These are phyloP conservation scores for Hypoxylon sp. DNA, from an alignment of 2,329 filamentous ascomycete species.

Conservation along the genomic window DNA sequence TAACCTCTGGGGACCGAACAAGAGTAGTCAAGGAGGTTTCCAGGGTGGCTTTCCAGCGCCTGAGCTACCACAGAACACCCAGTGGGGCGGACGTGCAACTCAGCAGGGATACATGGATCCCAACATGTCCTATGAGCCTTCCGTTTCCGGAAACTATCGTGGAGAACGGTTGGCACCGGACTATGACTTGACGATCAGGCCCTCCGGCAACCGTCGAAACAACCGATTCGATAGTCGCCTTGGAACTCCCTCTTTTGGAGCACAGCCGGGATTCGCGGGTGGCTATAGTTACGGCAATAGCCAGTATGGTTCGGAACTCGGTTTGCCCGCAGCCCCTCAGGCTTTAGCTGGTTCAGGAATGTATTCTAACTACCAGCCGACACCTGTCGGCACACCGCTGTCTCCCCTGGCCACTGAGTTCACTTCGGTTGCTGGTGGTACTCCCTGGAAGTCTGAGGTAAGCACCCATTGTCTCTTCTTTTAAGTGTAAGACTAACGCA, in stretches of 20 bases:
- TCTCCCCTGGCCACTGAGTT: conserved; percentile 83
- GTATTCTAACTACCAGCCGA: conserved; percentile 49
- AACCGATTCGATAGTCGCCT: conserved; percentile 62
- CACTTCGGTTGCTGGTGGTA: conserved; percentile 64
- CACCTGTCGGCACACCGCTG: conserved; percentile 67
- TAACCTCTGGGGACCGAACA: conserved; percentile 68
- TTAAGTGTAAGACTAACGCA: conserved; percentile 45
- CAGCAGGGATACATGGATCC: conserved; percentile 59
- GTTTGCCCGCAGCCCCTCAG: conserved; percentile 51
- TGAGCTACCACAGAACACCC: conserved; percentile 56
- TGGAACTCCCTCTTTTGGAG: conserved; percentile 50
- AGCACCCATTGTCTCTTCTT: conserved; percentile 41
- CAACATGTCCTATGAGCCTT: conserved; percentile 52
- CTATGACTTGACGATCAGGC: conserved; percentile 62
- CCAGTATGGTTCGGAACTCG: conserved; percentile 56
- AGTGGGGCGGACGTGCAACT: conserved; percentile 63
- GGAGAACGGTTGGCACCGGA: conserved; percentile 64
- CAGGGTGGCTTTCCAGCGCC: conserved; percentile 49
- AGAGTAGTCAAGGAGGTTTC: conserved; percentile 52
- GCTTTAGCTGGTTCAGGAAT: conserved; percentile 54
- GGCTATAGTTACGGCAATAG: conserved; percentile 53
- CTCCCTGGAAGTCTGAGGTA: conserved; percentile 69
- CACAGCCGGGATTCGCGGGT: conserved; percentile 52
- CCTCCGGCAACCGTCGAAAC: conserved; percentile 59
- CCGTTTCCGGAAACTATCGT: conserved; percentile 58